phyloP scores from a whole-genome alignment of 345 rosid genomes.

The Melaleuca quinquenervia region DNA sequence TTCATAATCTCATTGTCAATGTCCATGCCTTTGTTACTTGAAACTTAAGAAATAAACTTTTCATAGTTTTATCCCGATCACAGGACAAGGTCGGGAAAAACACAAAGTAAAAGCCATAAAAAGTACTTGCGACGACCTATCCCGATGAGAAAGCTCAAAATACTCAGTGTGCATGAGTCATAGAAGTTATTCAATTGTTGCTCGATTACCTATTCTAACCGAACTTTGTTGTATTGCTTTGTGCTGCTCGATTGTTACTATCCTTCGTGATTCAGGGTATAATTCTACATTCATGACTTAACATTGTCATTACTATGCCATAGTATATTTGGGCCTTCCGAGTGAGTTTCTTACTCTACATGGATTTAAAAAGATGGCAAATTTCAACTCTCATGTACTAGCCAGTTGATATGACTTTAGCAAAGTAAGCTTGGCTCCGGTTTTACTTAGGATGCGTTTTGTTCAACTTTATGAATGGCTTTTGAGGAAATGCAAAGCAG shows the following conservation, averaged over 20 bases:
- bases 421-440: neutral
- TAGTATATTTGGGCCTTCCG: neutral
- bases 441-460: neutral
- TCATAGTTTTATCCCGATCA: neutral
- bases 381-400: neutral
- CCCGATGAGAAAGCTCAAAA: neutral
- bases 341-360: neutral
- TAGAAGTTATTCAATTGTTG: neutral
- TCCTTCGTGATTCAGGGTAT: neutral
- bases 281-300: neutral
- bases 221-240: neutral
- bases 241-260: neutral
- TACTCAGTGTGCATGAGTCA: neutral
- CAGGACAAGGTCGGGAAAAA: neutral
- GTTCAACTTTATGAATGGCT: no score
- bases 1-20: neutral
- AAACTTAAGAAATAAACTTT: neutral
- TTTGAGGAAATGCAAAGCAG: no score
- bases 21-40: neutral
- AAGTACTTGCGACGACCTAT: neutral
- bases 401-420: neutral
- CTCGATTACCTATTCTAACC: neutral
- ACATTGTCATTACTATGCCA: neutral
- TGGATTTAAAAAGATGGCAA: neutral
- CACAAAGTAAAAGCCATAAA: neutral